These are phyloP conservation scores for Tremellales sp. DNA, from an alignment of 1,284 basidiomycete genomes.

Conservation along the genomic window DNA sequence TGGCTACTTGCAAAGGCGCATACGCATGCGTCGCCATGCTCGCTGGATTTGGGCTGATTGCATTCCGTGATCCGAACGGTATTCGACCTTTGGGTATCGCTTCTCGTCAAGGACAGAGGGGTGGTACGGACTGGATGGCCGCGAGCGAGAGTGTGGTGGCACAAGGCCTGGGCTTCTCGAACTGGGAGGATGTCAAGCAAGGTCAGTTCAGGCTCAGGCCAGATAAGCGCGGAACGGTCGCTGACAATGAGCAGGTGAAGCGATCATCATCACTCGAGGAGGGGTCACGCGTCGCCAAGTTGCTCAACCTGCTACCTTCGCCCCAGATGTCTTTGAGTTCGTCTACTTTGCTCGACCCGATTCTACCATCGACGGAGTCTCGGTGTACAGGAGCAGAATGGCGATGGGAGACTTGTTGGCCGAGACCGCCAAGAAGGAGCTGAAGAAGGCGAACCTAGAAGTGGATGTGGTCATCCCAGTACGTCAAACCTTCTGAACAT, in stretches of 20 bases:
- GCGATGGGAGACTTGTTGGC: conserved; percentile 98
- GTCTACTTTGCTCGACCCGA: conserved; percentile 99
- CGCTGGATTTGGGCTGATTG: conserved; percentile 97
- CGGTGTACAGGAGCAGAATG: conserved; percentile 96
- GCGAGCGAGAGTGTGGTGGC: conserved; percentile 95
- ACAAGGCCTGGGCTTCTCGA: conserved; percentile 82
- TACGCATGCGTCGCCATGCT: conserved; percentile 98
- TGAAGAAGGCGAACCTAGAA: conserved; percentile 63
- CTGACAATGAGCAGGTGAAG: conserved; percentile 67
- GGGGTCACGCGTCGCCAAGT: conserved; percentile 70
- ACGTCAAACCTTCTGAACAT: conserved; percentile 20
- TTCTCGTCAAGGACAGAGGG: conserved; percentile 51
- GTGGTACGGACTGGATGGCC: conserved; percentile 79
- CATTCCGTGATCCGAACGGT: conserved; percentile 98
- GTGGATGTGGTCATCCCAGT: conserved; percentile 97
- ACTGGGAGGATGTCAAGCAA: conserved; percentile 91
- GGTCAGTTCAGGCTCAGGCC: conserved; percentile 52
- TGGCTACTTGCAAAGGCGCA: conserved; percentile 82
- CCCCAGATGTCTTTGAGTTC: conserved; percentile 99
- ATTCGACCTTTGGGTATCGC: conserved; percentile 89
- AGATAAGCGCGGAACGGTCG: background rate
- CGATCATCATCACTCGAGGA: conserved; percentile 86
- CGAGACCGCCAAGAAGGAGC: conserved; percentile 72
- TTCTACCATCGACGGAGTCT: conserved; percentile 94
- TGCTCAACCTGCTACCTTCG: conserved; percentile 65